Evolutionary conservation across 2,329 filamentous ascomycete genomes (phyloP).

Genomic region (Emergomyces orientalis): DNA sequence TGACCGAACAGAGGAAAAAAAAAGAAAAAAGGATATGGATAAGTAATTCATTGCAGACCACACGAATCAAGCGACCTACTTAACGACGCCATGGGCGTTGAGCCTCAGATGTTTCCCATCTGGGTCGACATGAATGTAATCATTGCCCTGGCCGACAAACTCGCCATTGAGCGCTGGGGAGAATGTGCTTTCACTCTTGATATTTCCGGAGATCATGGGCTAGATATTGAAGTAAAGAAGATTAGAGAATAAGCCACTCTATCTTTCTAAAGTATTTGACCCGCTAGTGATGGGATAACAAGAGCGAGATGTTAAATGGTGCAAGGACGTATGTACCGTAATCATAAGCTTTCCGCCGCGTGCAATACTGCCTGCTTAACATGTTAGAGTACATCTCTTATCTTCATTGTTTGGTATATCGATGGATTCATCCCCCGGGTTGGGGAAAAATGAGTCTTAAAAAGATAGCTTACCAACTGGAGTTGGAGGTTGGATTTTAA

Average conservation of each 20-base stretch:
- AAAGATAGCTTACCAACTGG: conserved; percentile 24
- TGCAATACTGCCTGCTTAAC: conserved; percentile 27
- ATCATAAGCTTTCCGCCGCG: conserved; percentile 30
- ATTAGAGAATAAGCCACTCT: neutral
- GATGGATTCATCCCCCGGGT: neutral
- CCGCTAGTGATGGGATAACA: neutral
- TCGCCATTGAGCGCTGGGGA: conserved; percentile 30
- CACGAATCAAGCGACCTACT: conserved; percentile 20
- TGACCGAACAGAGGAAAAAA: neutral
- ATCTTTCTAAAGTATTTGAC: neutral
- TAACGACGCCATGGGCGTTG: conserved; percentile 33
- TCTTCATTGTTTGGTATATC: neutral
- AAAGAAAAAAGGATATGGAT: neutral
- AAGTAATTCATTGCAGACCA: neutral
- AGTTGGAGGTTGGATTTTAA: conserved; percentile 24
- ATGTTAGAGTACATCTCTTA: neutral
- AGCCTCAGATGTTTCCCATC: conserved; percentile 33
- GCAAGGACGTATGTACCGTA: conserved; percentile 23
- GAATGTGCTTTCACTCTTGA: conserved; percentile 30
- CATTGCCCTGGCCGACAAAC: conserved; percentile 31
- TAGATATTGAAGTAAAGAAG: conserved; percentile 11
- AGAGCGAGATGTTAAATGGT: neutral
- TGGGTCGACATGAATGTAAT: conserved; percentile 36
- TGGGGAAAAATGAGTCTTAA: neutral
- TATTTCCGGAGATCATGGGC: conserved; percentile 31